Evolutionary conservation across 1,139 yeast species (phyloP), one percentile per base, ranked within the genome.

Genomic region (Pichia sp.): DNA sequence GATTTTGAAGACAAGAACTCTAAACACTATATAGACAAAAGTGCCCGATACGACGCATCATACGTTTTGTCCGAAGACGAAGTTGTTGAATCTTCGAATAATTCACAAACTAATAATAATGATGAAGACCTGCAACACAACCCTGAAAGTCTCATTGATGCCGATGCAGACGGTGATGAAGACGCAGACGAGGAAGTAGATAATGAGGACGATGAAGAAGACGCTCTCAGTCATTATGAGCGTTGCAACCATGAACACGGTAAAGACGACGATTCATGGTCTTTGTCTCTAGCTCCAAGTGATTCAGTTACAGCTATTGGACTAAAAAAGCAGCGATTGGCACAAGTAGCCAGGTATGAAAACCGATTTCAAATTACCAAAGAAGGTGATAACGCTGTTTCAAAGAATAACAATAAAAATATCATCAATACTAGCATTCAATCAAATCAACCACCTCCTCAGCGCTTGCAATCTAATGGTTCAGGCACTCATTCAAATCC

Each of bases 241-340:
- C 23, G 23, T 16, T 16, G 23, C 23, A 11, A 39, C 4, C 31
- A 33, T 11, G 29, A 38, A 8, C n/a, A 37, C 16, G 32, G 23
- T 16, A 45, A 37, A 31, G 45, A 43, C 36, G 42, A 33, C 27
- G 50, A 47, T 35, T 43, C 45, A 5, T 45, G 46, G 47, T 41
- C 44, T 4, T 41, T 39, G 5, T 45, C 50, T 3, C 36, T 52
- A 6, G 45, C 48, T 8, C 54, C 54, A 37, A 51, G 52, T 37
- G 55, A 52, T 40, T 52, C 55, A 1, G 52, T 52, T 8, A 48
- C 55, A 11, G 40, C 43, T 40, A 44, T 49, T 36, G 37, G 36
- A 36, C 27, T 33, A 9, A 40, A 47, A 37, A 34, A 43, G n/a
- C 42, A 11, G 35, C 37, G 38, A n/a, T 27, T 27, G 16, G 38